A percentile compares a stretch with the other conserved stretches of the same genome.
These are phyloP conservation scores for Lachnellula occidentalis DNA, from an alignment of 2,329 filamentous ascomycete species.

Conservation along the genomic window DNA sequence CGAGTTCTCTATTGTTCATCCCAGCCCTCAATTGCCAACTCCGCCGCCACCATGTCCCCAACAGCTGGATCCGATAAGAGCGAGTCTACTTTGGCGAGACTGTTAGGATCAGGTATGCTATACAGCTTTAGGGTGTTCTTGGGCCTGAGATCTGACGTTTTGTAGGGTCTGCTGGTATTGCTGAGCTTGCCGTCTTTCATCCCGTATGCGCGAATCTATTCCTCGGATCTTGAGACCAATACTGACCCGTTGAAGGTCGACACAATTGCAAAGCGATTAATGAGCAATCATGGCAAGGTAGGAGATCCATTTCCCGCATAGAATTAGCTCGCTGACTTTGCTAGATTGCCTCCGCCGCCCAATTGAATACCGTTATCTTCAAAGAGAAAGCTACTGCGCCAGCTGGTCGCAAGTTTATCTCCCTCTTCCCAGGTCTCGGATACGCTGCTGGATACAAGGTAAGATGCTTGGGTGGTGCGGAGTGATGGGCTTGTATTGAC, in stretches of 20 bases:
- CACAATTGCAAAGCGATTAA: constrained; percentile 96
- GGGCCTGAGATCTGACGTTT: constrained; percentile 11
- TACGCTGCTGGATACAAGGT: constrained; percentile 98
- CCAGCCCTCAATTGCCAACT: background rate
- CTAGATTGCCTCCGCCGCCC: constrained; percentile 51
- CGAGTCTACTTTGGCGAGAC: constrained; percentile 82
- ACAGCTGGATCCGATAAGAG: constrained; percentile 53
- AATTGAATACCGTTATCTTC: constrained; percentile 91
- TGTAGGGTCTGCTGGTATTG: constrained; percentile 83
- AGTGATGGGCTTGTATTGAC: background rate
- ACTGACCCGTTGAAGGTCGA: constrained; percentile 62
- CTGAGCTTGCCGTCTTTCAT: constrained; percentile 89
- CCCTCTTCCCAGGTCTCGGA: constrained; percentile 91
- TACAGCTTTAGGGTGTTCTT: background rate
- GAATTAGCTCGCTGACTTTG: constrained; percentile 13
- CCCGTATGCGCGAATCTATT: constrained; percentile 50
- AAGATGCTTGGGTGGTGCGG: constrained; percentile 12
- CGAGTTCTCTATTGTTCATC: background rate
- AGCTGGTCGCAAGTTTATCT: constrained; percentile 75
- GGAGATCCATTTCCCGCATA: background rate
- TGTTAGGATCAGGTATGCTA: constrained; percentile 79
- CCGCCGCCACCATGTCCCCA: constrained; percentile 15
- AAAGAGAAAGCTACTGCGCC: constrained; percentile 75
- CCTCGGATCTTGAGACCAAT: constrained; percentile 8
- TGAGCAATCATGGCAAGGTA: constrained; percentile 89